Evolutionary conservation across 768 basidiomycete genomes (phyloP), one percentile per base, ranked within the genome.

Genomic region (Guyanaporus albipodus): DNA sequence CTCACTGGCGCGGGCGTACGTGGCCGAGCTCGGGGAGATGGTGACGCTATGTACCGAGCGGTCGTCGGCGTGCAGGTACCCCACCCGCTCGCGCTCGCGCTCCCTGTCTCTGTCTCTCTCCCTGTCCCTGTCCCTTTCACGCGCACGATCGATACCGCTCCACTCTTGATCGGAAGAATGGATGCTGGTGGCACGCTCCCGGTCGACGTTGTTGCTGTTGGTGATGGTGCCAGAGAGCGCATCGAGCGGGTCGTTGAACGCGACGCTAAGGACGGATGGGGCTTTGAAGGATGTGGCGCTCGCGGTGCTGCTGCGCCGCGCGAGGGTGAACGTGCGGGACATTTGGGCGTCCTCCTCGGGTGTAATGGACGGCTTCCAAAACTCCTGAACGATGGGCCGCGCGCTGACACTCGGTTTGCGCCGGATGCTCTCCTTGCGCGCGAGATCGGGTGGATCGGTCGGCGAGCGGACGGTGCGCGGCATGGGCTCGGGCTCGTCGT

Each of bases 301-400:
- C 11, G 78, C 69, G 6, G 66, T 72, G 49, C 79, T 81, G 34
- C 73, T 71, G 9, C 73, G 70, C 44, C 74, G 62, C 1, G 72
- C 73, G 21, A 78, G 63, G 11, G 66, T 61, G 46, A 69, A 70
- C 4, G 74, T 66, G 43, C 71, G 73, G 2, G 71, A 70, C 33
- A 67, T 58, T 11, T 69, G 57, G 0, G 62, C 62, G 29, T 76
- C 77, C 42, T 78, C 73, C 47, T 74, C 71, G 1, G 72, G 68
- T 1, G 74, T 68, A 17, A 73, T 68, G 0, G 71, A 58, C 3
- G 78, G 77, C 29, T 69, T 74, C 78, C 79, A 79, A 24, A 78
- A 60, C 47, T 77, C 74, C 12, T 72, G 75, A 1, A 63, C 59
- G 34, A 62, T 54, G 58, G 47, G 71, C 57, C 47, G 67, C 55